Conservation (phyloP, 805 yeast species). For the Clavispora fructus region DNA sequence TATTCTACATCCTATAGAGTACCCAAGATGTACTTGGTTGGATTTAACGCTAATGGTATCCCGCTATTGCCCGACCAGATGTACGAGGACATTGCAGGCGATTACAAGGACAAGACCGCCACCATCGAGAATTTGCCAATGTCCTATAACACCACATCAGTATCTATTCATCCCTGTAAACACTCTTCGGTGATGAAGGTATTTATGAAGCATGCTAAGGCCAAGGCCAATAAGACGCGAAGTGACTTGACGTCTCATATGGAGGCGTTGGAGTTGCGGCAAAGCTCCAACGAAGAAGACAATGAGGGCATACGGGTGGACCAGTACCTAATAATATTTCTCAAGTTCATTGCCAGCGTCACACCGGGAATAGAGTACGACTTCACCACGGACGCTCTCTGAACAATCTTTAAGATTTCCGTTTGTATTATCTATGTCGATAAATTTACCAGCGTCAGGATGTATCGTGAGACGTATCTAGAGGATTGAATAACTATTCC, state of each 20-base stretch:
- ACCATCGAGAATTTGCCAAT: conserved; percentile 93
- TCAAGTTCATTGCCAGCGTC: conserved; percentile 93
- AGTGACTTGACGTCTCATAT: conserved; percentile 11
- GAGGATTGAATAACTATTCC: too few relatives aligned
- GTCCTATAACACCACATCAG: conserved; percentile 64
- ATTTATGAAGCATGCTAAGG: conserved; percentile 64
- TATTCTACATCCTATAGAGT: conserved; percentile 94
- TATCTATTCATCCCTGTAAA: conserved; percentile 93
- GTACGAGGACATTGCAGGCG: conserved; percentile 92
- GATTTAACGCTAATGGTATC: conserved; percentile 75
- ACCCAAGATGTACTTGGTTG: conserved; percentile 89
- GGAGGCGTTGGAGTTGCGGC: conserved; percentile 45
- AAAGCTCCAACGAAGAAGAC: conserved; percentile 26
- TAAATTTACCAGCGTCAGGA: too few relatives aligned
- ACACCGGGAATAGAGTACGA: conserved; percentile 98
- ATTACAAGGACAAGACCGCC: conserved; percentile 92
- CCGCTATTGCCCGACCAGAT: conserved; percentile 84
- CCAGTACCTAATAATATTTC: conserved; percentile 82
- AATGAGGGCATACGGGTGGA: conserved; percentile 65
- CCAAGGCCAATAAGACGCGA: conserved; percentile 5
- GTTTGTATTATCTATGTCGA: too few relatives aligned
- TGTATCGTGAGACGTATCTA: too few relatives aligned
- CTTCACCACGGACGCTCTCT: conserved; percentile 95
- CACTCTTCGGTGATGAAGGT: conserved; percentile 94
- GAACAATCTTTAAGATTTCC: background rate